phyloP scores from a whole-genome alignment of 805 yeast genomes.

The Ogataea pini region DNA sequence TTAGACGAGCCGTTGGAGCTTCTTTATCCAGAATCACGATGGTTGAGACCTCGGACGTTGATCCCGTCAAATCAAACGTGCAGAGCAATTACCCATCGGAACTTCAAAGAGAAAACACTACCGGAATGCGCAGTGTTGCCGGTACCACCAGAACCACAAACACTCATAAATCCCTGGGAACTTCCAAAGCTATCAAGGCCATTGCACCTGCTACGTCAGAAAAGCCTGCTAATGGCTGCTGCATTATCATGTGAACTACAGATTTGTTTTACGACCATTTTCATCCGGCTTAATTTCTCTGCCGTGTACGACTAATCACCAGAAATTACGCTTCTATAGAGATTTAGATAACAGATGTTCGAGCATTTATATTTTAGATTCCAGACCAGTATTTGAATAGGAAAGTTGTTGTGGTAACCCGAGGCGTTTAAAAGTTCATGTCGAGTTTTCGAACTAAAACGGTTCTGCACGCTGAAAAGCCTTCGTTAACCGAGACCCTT shows the following conservation, averaged over 20 bases:
- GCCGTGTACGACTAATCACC: neutral
- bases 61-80: neutral
- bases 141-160: neutral
- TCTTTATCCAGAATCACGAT: slow-evolving; percentile 11
- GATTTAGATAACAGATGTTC: neutral
- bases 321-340: neutral
- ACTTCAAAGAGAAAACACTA: neutral
- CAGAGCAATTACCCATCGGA: neutral
- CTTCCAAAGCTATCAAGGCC: neutral
- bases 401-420: neutral
- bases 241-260: slow-evolving; percentile 2
- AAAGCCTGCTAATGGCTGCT: neutral
- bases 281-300: neutral
- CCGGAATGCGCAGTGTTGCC: neutral
- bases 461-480: neutral
- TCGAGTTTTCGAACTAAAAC: neutral
- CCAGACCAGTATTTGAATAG: too few species aligned
- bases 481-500: slow-evolving; percentile 1
- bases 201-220: neutral
- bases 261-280: neutral
- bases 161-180: neutral
- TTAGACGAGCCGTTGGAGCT: slow-evolving; percentile 38
- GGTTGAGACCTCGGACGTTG: neutral
- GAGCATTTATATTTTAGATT: neutral
- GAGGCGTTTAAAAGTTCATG: neutral